These are phyloP conservation scores for Eimeria mitis DNA, from an alignment of 169 alveolate genomes.

Conservation along the genomic window DNA sequence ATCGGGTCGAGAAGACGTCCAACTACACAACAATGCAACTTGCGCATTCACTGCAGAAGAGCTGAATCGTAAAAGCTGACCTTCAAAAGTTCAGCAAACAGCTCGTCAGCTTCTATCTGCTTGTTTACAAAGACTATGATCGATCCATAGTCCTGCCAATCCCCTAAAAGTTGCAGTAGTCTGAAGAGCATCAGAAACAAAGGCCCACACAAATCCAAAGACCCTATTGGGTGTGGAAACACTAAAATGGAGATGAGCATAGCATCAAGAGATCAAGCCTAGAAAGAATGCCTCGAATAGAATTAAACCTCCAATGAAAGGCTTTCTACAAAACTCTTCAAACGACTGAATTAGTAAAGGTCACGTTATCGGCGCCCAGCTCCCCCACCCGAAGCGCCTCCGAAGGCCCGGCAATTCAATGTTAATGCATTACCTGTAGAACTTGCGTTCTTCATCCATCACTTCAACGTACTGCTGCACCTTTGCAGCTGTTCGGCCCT, in stretches of 20 bases:
- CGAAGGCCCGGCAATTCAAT: not conserved
- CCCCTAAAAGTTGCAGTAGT: constrained; percentile 97
- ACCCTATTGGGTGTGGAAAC: not conserved
- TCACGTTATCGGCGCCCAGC: not conserved
- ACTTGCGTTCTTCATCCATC: constrained; percentile 87
- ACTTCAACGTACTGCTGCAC: constrained; percentile 91
- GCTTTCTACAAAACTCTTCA: not conserved
- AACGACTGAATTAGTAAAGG: not conserved
- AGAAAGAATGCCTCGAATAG: not conserved
- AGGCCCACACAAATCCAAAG: not conserved
- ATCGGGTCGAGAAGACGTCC: not conserved
- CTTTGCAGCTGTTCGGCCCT: constrained; percentile 88
- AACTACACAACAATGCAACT: not conserved
- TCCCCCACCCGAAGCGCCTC: not conserved
- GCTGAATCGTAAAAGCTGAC: constrained; percentile 11
- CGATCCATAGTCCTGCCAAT: constrained; percentile 97
- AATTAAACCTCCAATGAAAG: not conserved
- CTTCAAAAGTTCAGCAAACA: constrained; percentile 92
- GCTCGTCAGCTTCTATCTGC: constrained; percentile 98
- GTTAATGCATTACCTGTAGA: constrained; percentile 58
- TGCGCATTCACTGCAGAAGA: not conserved
- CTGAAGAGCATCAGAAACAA: constrained; percentile 86
- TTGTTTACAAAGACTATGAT: constrained; percentile 98
- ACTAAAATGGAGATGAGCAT: not conserved
- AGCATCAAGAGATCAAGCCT: not conserved